These are phyloP conservation scores for Dactylorhiza incarnata DNA, from an alignment of 106 monocot genomes.

Conservation along the genomic window DNA sequence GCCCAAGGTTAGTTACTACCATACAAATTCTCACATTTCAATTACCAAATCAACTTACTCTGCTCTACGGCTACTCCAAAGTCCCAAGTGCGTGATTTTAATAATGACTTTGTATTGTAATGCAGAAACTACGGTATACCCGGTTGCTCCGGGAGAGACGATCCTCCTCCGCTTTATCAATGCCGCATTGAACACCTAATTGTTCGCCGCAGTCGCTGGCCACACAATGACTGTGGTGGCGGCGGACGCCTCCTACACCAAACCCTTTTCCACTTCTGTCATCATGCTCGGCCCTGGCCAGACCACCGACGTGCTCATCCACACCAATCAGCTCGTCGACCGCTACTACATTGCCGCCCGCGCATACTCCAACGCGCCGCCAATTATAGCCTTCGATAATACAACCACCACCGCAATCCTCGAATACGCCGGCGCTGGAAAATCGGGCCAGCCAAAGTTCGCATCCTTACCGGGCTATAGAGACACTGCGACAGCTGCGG, in stretches of 20 bases:
- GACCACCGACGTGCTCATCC: constrained; percentile 55
- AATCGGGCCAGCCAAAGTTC: background rate
- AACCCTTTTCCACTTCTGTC: constrained; percentile 39
- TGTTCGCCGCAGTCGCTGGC: constrained; percentile 42
- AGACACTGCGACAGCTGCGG: constrained; percentile 27
- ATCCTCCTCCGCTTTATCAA: constrained; percentile 51
- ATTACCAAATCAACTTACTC: no score
- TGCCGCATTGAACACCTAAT: constrained; percentile 38
- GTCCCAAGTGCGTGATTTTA: no score
- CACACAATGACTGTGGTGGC: constrained; percentile 53
- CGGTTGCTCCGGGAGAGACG: constrained; percentile 42
- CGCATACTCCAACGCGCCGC: constrained; percentile 41
- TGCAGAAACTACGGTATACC: constrained; percentile 35
- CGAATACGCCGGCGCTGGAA: constrained; percentile 16
- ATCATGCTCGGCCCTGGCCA: constrained; percentile 41
- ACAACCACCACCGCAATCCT: constrained; percentile 76
- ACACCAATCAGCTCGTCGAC: constrained; percentile 27
- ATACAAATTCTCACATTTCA: no score
- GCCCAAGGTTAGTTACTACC: constrained; percentile 13
- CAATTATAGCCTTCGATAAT: constrained; percentile 37
- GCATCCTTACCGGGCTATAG: constrained; percentile 27
- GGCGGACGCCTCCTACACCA: constrained; percentile 46
- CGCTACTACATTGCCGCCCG: constrained; percentile 73
- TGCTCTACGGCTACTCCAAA: no score
- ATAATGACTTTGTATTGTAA: background rate